Percentiles rank a stretch among this genome's conserved stretches.
Evolutionary conservation across 2,329 filamentous ascomycete genomes (phyloP).

Genomic region (Xylaria sp.): DNA sequence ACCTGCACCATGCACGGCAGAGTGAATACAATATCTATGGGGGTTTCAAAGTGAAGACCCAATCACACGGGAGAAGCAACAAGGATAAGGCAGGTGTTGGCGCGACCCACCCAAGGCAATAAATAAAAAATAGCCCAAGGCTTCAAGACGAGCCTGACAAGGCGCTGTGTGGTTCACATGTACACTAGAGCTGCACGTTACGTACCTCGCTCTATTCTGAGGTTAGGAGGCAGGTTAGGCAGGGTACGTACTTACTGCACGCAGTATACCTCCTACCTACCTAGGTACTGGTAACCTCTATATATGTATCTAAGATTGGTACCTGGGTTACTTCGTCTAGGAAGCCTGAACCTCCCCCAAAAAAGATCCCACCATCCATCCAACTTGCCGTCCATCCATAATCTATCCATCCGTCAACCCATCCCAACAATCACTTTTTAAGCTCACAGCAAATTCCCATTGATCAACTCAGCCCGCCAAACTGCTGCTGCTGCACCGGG

Average conservation of each 20-base stretch:
- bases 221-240: no score
- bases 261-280: not conserved
- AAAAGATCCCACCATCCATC: slow-evolving; percentile 14
- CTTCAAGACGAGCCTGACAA: slow-evolving; percentile 27
- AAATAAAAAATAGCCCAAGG: slow-evolving; percentile 8
- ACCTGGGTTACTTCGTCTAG: not conserved
- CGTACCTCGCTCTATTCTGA: not conserved
- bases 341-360: not conserved
- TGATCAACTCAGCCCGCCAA: slow-evolving; percentile 13
- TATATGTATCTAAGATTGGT: not conserved
- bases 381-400: slow-evolving; percentile 4
- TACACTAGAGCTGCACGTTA: slow-evolving; percentile 1
- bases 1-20: no score
- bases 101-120: slow-evolving; percentile 10
- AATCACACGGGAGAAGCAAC: not conserved
- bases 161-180: slow-evolving; percentile 13
- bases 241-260: not conserved
- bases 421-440: slow-evolving; percentile 21
- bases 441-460: slow-evolving; percentile 21
- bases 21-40: no score
- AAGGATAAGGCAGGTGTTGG: slow-evolving; percentile 5
- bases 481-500: not conserved
- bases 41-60: not conserved
- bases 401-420: slow-evolving; percentile 6
- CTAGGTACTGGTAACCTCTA: no score